A percentile compares a stretch with the other conserved stretches of the same genome.
These are phyloP conservation scores for Dictyostelium brefeldianum DNA, from an alignment of 78 protist species.

Conservation along the genomic window DNA sequence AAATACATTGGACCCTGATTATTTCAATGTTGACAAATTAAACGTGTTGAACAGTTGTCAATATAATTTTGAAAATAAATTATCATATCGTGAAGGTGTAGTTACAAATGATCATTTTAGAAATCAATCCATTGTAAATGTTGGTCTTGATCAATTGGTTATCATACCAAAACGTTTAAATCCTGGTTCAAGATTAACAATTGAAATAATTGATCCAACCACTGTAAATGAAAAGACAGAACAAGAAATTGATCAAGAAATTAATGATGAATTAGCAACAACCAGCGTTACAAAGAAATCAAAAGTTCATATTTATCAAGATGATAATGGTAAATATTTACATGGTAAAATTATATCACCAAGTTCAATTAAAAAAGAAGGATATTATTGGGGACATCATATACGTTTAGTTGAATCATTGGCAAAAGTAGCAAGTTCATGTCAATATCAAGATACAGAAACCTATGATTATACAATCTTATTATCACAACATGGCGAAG, in stretches of 20 bases:
- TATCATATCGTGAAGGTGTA: constrained; percentile 26
- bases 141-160: constrained; percentile 41
- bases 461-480: constrained; percentile 30
- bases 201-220: constrained; percentile 6
- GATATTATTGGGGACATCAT: constrained; percentile 76
- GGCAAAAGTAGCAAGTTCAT: neutral
- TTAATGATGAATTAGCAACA: neutral
- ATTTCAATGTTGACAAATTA: constrained; percentile 33
- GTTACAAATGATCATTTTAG: constrained; percentile 5
- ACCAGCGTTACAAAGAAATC: neutral
- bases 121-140: constrained; percentile 19
- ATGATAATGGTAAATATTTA: neutral
- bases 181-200: constrained; percentile 42
- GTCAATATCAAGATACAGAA: neutral
- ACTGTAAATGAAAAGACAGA: neutral
- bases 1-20: constrained; percentile 32
- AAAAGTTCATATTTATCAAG: neutral
- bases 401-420: constrained; percentile 28
- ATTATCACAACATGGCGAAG: constrained; percentile 8
- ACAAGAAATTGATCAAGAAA: neutral
- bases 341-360: constrained; percentile 47
- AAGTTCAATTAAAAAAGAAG: constrained; percentile 25
- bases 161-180: constrained; percentile 22
- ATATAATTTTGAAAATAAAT: neutral
- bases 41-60: constrained; percentile 17